Evolutionary conservation across 139 green algal genomes (phyloP).

Genomic region (Raphidocelis subcapitata): DNA sequence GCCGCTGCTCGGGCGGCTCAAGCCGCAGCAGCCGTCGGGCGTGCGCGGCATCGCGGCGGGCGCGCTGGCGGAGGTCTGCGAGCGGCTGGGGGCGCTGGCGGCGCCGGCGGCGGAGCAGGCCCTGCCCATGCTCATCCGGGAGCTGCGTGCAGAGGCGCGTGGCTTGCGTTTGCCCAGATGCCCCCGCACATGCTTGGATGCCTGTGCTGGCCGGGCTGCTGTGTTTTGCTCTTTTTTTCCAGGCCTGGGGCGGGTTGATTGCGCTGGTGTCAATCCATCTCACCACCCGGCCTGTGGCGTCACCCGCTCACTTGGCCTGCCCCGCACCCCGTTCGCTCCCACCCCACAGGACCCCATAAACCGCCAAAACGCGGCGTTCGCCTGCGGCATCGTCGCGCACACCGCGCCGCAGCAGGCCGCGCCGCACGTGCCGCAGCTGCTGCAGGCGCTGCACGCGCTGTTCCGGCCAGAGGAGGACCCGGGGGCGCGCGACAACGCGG

Average conservation of each 20-base stretch:
- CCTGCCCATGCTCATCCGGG: slow-evolving; percentile 55
- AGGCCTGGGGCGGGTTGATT: too few species aligned
- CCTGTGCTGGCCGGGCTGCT: too few species aligned
- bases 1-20: slow-evolving; percentile 43
- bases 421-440: slow-evolving; percentile 33
- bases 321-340: too few species aligned
- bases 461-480: slow-evolving; percentile 49
- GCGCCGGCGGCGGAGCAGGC: background rate
- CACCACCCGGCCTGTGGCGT: too few species aligned
- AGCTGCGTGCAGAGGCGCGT: slow-evolving; percentile 49
- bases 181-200: too few species aligned
- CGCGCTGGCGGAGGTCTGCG: slow-evolving; percentile 59
- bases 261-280: too few species aligned
- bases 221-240: too few species aligned
- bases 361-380: slow-evolving; percentile 75
- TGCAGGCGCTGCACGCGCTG: slow-evolving; percentile 66
- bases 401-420: slow-evolving; percentile 24
- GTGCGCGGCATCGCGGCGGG: slow-evolving; percentile 54
- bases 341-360: slow-evolving; percentile 49
- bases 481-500: slow-evolving; percentile 70
- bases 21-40: slow-evolving; percentile 35
- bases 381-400: slow-evolving; percentile 50
- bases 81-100: slow-evolving; percentile 33
- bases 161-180: too few species aligned
- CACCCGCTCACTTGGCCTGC: too few species aligned